Conservation (phyloP, 331 rosid genomes). For the Quercus tomentella region DNA sequence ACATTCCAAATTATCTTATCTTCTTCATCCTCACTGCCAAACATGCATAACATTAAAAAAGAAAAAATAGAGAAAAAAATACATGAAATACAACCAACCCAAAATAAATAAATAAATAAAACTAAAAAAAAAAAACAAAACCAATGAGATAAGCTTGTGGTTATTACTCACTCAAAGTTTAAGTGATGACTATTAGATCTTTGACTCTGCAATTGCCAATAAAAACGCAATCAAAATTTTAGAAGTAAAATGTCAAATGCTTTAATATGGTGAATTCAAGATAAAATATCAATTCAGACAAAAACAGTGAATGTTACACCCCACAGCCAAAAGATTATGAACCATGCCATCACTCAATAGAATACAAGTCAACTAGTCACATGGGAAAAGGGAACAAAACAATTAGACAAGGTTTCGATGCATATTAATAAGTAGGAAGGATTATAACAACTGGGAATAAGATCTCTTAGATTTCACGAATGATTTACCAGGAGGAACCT, state of each 20-base stretch:
- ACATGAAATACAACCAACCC: neutral
- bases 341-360: neutral
- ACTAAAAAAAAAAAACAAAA: neutral
- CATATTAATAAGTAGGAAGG: neutral
- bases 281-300: neutral
- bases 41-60: slow-evolving; percentile 12
- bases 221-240: slow-evolving; percentile 17
- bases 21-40: slow-evolving; percentile 66
- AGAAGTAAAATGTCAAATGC: slow-evolving; percentile 2
- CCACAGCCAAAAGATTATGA: neutral
- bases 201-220: slow-evolving; percentile 57
- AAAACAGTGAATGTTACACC: neutral
- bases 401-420: neutral
- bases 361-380: neutral
- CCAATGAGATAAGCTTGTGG: neutral
- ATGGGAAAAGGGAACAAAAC: neutral
- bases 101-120: slow-evolving; percentile 1
- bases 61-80: neutral
- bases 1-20: slow-evolving; percentile 71
- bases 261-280: neutral
- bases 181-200: slow-evolving; percentile 24
- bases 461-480: too few relatives aligned
- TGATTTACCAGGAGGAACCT: too few relatives aligned
- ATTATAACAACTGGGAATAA: too few relatives aligned
- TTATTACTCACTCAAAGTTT: slow-evolving; percentile 54